These are phyloP conservation scores for Aspergillus ustus DNA, from an alignment of 2,329 filamentous ascomycete genomes.

Conservation along the genomic window DNA sequence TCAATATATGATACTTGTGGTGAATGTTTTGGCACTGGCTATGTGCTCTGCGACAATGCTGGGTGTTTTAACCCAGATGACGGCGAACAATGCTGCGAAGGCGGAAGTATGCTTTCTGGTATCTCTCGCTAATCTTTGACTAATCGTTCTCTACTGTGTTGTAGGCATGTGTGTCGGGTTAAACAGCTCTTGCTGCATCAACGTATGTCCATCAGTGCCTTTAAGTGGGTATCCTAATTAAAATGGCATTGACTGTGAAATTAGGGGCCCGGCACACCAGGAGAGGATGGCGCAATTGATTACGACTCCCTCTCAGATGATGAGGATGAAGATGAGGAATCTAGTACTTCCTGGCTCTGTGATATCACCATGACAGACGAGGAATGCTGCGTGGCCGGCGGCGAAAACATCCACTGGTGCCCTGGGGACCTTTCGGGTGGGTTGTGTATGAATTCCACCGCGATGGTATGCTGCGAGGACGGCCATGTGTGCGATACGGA, in stretches of 20 bases:
- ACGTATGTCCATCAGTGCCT: neutral
- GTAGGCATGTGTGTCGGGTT: constrained; percentile 2
- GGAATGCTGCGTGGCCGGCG: constrained; percentile 8
- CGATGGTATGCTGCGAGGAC: constrained; percentile 11
- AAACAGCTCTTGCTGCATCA: neutral
- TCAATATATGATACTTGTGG: constrained; percentile 6
- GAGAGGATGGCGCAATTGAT: neutral
- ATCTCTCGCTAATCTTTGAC: neutral
- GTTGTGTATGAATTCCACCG: constrained; percentile 7
- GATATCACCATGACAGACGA: constrained; percentile 4
- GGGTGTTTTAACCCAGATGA: constrained; percentile 17
- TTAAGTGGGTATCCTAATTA: neutral
- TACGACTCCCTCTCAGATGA: neutral
- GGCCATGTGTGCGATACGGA: constrained; percentile 13
- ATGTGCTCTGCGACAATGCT: constrained; percentile 15
- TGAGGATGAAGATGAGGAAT: neutral
- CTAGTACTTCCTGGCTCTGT: constrained; percentile 3
- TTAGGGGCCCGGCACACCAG: neutral
- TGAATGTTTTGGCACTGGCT: constrained; percentile 14
- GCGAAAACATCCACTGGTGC: constrained; percentile 14
- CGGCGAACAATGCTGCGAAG: constrained; percentile 14
- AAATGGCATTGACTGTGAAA: neutral
- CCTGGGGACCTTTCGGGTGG: neutral
- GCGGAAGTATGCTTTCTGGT: constrained; percentile 2
- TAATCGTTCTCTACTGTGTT: no score